Percentiles rank a stretch among this genome's conserved stretches.
These are phyloP conservation scores for Boletus rubroflammeus DNA, from an alignment of 768 basidiomycete species.

Conservation along the genomic window DNA sequence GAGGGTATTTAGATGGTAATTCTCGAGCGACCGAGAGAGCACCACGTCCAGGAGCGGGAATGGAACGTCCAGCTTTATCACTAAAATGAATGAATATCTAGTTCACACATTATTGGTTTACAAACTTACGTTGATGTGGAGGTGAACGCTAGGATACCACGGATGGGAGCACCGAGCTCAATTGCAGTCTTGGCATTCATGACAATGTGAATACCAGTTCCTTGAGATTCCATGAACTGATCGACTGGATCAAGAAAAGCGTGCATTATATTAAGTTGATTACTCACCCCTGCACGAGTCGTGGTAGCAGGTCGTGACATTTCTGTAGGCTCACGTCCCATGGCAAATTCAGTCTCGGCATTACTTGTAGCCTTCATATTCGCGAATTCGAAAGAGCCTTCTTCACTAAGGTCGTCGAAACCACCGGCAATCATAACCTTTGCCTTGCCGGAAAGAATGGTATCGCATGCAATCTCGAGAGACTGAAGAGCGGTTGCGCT, in stretches of 20 bases:
- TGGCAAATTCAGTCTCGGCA: conserved; percentile 94
- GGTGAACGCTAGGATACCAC: conserved; percentile 91
- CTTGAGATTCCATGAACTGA: conserved; percentile 95
- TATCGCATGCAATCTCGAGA: conserved; percentile 96
- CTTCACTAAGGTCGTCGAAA: conserved; percentile 97
- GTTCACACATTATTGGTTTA: background rate
- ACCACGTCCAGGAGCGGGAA: conserved; percentile 95
- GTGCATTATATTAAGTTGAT: background rate
- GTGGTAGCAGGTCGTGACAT: conserved; percentile 98
- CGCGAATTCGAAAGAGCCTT: conserved; percentile 98
- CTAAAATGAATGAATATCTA: conserved; percentile 36
- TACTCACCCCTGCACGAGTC: conserved; percentile 85
- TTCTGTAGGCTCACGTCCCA: conserved; percentile 98
- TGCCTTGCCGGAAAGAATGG: conserved; percentile 90
- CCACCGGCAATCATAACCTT: conserved; percentile 99
- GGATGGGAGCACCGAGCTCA: conserved; percentile 90
- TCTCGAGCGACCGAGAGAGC: conserved; percentile 87
- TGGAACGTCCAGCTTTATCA: conserved; percentile 97
- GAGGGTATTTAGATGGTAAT: conserved; percentile 71
- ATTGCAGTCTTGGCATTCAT: conserved; percentile 97
- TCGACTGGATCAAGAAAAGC: conserved; percentile 2
- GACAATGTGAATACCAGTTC: conserved; percentile 93
- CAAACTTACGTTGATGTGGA: conserved; percentile 85
- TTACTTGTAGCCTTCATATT: conserved; percentile 99
- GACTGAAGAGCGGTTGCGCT: conserved; percentile 98